Evolutionary conservation across 2,329 filamentous ascomycete genomes (phyloP), one percentile per base, ranked within the genome.

Genomic region (Claviceps sp.): DNA sequence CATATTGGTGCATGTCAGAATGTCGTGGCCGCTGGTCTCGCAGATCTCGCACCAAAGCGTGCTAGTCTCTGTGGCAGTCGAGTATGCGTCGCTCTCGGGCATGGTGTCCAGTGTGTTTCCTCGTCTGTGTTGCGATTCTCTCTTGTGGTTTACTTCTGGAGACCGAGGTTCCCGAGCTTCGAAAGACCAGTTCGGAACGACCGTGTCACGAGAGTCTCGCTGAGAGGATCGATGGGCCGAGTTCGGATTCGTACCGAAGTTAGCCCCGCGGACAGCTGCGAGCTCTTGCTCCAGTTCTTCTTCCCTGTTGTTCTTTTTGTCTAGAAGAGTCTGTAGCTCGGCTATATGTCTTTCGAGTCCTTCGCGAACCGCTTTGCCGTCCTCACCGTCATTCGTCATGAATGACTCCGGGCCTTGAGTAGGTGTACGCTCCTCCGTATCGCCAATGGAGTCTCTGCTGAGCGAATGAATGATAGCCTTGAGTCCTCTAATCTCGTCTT

Each of bases 391-490:
- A n/a, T 63, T 64, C 40, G 11, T 34, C 30, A 65, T 61, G 48
- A 71, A 63, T 1, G 70, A 71, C n/a, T 62, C 63, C 6, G 61
- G 58, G 24, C 62, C 61, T 44, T 59, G 61, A 3, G 57, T 59
- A 5, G 63, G 60, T 4, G 59, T 59, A n/a, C 55, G 60, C 55
- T 67, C 61, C 61, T 70, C 55, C 64, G 64, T 44, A 30, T 68
- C 68, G 3, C 74, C 73, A n/a, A 77, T 71, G 11, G 83, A 79
- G 58, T 88, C 88, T 55, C 89, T 79, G 65, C 89, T 95, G 40
- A 98, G 75, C 17, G 89, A 95, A 69, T 97, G 91, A 55, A 98
- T 97, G 64, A 98, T 97, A 44, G 93, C 91, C 69, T 97, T 98
- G 57, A 98, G 77, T 47, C 93, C 93, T 56, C 91, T 81, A 62